These are phyloP conservation scores for Oleoguttula mirabilis DNA, from an alignment of 495 filamentous ascomycete species.

Conservation along the genomic window DNA sequence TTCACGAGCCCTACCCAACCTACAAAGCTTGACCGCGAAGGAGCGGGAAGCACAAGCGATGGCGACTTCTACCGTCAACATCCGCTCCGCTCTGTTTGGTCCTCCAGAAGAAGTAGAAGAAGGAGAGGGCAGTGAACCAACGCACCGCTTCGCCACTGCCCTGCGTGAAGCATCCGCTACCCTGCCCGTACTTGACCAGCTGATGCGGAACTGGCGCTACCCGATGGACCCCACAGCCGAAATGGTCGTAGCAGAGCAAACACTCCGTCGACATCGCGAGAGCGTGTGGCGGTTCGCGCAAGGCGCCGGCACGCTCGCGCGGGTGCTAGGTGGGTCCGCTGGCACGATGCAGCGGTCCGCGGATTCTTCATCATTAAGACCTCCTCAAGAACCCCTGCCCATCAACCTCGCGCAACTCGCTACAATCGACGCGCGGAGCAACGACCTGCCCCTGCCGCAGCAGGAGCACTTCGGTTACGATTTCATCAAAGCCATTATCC, in stretches of 20 bases:
- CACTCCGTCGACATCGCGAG: slow-evolving; percentile 45
- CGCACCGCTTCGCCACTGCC: slow-evolving; percentile 34
- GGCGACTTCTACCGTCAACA: slow-evolving; percentile 42
- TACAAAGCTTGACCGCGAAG: slow-evolving; percentile 28
- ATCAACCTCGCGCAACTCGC: slow-evolving; percentile 18
- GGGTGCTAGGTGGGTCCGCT: slow-evolving; percentile 40
- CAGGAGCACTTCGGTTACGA: slow-evolving; percentile 47
- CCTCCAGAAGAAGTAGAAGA: slow-evolving; percentile 19
- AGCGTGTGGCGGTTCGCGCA: slow-evolving; percentile 54
- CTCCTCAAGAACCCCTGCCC: slow-evolving; percentile 12
- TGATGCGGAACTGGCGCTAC: slow-evolving; percentile 46
- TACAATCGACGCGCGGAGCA: slow-evolving; percentile 37
- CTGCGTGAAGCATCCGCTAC: slow-evolving; percentile 39
- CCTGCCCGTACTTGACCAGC: slow-evolving; percentile 44
- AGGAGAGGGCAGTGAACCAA: slow-evolving; percentile 25
- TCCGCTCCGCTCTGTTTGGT: slow-evolving; percentile 46
- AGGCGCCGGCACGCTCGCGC: slow-evolving; percentile 50
- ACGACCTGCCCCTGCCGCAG: slow-evolving; percentile 34
- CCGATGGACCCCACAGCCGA: slow-evolving; percentile 43
- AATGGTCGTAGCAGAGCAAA: slow-evolving; percentile 43
- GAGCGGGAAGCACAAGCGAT: slow-evolving; percentile 43
- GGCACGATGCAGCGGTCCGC: slow-evolving; percentile 26
- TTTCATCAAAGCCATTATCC: slow-evolving; percentile 51
- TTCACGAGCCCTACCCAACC: background rate
- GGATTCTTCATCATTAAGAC: too few relatives aligned